Conservation (phyloP, 1,284 basidiomycete species). For the Boletus holoroseus region DNA sequence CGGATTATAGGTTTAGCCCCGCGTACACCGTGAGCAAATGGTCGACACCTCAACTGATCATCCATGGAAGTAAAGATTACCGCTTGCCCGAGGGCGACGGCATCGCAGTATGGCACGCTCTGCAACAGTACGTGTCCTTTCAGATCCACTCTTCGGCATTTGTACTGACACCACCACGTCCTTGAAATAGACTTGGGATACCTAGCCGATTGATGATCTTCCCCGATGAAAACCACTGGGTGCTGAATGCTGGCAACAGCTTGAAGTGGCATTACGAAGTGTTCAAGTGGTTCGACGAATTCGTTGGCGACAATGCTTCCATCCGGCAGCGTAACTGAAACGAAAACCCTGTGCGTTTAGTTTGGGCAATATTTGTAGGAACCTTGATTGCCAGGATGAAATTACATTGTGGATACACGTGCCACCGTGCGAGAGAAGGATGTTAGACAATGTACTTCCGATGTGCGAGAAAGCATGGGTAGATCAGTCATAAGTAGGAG, state of each 20-base stretch:
- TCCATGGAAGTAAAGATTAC: slow-evolving; percentile 86
- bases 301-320: slow-evolving; percentile 41
- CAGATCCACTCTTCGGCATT: neutral
- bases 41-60: slow-evolving; percentile 78
- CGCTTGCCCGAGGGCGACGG: slow-evolving; percentile 80
- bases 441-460: slow-evolving; percentile 8
- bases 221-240: slow-evolving; percentile 93
- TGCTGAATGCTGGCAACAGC: slow-evolving; percentile 71
- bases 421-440: slow-evolving; percentile 1
- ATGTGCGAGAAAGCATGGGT: slow-evolving; percentile 5
- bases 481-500: slow-evolving; percentile 11
- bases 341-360: neutral
- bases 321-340: slow-evolving; percentile 18
- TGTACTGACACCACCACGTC: neutral
- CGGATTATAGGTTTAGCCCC: slow-evolving; percentile 54
- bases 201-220: slow-evolving; percentile 84
- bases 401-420: slow-evolving; percentile 10
- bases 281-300: slow-evolving; percentile 80
- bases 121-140: slow-evolving; percentile 60
- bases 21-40: slow-evolving; percentile 77
- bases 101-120: slow-evolving; percentile 74
- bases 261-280: slow-evolving; percentile 87
- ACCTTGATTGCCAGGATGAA: slow-evolving; percentile 1
- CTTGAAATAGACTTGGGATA: slow-evolving; percentile 53
- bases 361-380: neutral